phyloP scores from a whole-genome alignment of 352 stramenopile species.

The Thalassiosira mediterranea region DNA sequence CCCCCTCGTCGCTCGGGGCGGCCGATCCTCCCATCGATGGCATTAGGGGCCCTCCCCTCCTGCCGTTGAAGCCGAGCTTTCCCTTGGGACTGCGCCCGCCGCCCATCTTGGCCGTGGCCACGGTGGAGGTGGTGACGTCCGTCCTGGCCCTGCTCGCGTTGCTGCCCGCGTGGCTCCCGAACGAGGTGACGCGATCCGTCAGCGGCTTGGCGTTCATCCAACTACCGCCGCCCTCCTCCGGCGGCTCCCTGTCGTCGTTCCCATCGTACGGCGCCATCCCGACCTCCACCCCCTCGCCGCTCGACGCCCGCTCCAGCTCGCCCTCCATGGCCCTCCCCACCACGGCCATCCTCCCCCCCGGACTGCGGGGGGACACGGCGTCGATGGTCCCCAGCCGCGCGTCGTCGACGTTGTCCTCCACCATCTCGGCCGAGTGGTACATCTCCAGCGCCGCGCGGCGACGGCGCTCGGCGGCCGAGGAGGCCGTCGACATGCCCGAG shows the following conservation, averaged over 20 bases:
- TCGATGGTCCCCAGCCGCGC: conserved; percentile 39
- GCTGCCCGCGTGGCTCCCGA: conserved; percentile 6
- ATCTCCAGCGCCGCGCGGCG: conserved; percentile 48
- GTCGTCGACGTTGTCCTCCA: conserved; percentile 57
- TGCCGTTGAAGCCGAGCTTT: no score
- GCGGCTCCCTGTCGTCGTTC: no score
- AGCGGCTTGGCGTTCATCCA: conserved; percentile 21
- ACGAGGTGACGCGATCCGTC: conserved; percentile 22
- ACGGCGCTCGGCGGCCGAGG: conserved; percentile 33
- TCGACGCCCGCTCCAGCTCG: neutral
- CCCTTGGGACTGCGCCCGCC: conserved; percentile 3
- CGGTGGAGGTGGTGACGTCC: conserved; percentile 45
- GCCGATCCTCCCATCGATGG: neutral
- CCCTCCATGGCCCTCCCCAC: conserved; percentile 1
- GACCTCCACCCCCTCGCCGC: neutral
- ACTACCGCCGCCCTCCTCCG: no score
- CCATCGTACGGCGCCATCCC: no score
- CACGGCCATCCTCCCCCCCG: neutral
- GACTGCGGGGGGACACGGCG: neutral
- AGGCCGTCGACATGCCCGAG: neutral
- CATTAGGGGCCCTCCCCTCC: no score
- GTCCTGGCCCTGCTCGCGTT: conserved; percentile 26
- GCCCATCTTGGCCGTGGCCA: conserved; percentile 42
- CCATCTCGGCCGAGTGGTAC: conserved; percentile 58
- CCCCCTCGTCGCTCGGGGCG: neutral